Base-by-base conservation (phyloP, 495 filamentous ascomycete genomes). In the Podospora pseudoanserina region DNA sequence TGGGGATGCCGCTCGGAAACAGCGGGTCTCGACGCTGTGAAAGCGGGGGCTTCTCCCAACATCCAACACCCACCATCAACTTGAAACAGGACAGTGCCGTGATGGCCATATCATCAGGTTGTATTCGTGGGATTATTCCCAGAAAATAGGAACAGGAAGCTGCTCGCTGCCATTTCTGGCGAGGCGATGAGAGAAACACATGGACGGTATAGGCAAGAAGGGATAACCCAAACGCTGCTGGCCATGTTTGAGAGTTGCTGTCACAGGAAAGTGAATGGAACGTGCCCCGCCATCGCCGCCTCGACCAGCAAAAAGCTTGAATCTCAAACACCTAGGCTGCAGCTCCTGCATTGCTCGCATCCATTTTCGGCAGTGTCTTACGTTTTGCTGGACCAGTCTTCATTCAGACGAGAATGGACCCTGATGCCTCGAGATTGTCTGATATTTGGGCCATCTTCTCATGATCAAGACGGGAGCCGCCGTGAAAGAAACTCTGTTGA, bases 221-320 rank as follows among this genome's bases (percentile, higher is more conserved):
- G 39, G 39, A 49, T 49, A 49, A 49, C 9, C 9, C 15, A 49
- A 49, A 49, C 61, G n/a, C 34, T 16, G 61, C 61, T 63, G 61
- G 34, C 60, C 18, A 32, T 63, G 61, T 61, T 61, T 61, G 59
- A 61, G 59, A 61, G 27, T 30, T 63, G 32, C 13, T 63, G 61
- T 26, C 61, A 34, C 32, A 39, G 23, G 26, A 30, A 30, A 28
- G 59, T 18, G 59, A 61, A 61, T 26, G 27, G 61, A 39, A 34
- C 30, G n/a, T 28, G 20, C 61, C 61, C 61, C 61, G 61, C 61
- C 28, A 44, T 62, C 18, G 60, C 61, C 32, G 61, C 34, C 49
- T 63, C 61, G 32, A 34, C 61, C 61, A 19, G 28, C 30, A 63
- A 63, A 63, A 63, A 63, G 61, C 28, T 63, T 63, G 61, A 63